These are phyloP conservation scores for Penicillium psychrosexuale DNA, from an alignment of 2,329 filamentous ascomycete species.

Conservation along the genomic window DNA sequence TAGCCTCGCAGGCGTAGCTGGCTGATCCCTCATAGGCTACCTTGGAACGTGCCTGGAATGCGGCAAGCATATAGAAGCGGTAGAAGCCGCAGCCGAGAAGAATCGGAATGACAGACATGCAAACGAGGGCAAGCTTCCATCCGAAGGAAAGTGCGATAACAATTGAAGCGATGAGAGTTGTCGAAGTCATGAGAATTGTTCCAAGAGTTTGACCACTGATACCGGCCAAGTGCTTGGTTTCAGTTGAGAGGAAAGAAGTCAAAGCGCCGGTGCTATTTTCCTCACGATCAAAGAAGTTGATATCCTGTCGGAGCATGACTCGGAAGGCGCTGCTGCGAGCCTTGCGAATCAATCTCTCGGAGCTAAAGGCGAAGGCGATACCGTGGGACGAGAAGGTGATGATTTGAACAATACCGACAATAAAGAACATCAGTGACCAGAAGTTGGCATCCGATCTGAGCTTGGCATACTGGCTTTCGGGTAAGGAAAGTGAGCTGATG, in stretches of 20 bases:
- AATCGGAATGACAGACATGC: constrained; percentile 72
- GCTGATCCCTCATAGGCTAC: constrained; percentile 76
- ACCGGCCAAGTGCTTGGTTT: constrained; percentile 84
- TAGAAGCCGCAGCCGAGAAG: constrained; percentile 80
- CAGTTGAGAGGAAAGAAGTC: constrained; percentile 82
- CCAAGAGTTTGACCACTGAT: constrained; percentile 84
- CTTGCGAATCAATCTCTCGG: constrained; percentile 79
- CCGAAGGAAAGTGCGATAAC: constrained; percentile 69
- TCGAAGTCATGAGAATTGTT: constrained; percentile 74
- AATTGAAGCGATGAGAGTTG: constrained; percentile 74
- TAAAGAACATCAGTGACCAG: constrained; percentile 85
- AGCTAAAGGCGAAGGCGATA: constrained; percentile 74
- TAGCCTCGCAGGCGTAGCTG: constrained; percentile 87
- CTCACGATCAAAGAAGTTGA: constrained; percentile 84
- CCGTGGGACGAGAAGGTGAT: constrained; percentile 68
- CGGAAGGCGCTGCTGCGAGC: constrained; percentile 81
- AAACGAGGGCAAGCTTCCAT: constrained; percentile 86
- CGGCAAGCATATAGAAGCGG: constrained; percentile 77
- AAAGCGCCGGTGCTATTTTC: constrained; percentile 86
- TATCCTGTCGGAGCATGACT: constrained; percentile 85
- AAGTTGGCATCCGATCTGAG: constrained; percentile 73
- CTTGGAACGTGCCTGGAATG: constrained; percentile 76
- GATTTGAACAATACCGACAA: constrained; percentile 73
- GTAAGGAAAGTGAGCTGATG: constrained; percentile 67
- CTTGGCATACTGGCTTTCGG: constrained; percentile 49